Conservation (phyloP, 768 basidiomycete genomes). For the Suillus placidus region DNA sequence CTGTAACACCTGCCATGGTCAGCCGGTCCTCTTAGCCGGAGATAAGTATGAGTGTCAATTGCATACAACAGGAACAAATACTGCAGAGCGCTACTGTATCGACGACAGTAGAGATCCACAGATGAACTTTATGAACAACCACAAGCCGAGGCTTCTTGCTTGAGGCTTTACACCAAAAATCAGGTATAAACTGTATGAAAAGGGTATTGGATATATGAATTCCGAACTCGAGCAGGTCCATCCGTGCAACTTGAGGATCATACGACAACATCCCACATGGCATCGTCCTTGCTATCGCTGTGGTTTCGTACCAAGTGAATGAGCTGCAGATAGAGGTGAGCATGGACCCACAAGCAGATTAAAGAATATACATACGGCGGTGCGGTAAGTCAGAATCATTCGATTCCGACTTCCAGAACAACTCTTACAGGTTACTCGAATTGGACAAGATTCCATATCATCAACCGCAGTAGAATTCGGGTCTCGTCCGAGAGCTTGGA, state of each 20-base stretch:
- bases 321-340: background rate
- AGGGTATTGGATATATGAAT: background rate
- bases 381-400: slow-evolving; percentile 3
- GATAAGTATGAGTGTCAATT: background rate
- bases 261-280: background rate
- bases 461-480: background rate
- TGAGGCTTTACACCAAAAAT: background rate
- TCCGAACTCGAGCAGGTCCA: background rate
- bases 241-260: background rate
- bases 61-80: background rate
- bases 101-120: background rate
- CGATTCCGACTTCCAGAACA: slow-evolving; percentile 5
- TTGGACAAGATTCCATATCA: background rate
- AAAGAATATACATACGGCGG: background rate
- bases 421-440: slow-evolving; percentile 6
- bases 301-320: slow-evolving; percentile 5
- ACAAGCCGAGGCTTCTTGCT: background rate
- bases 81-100: background rate
- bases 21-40: background rate
- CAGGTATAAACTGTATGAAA: background rate
- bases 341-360: background rate
- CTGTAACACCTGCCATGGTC: background rate
- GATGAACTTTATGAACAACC: background rate
- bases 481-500: slow-evolving; percentile 3
- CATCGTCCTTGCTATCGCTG: background rate